These are phyloP conservation scores for Salvia sclarea DNA, from an alignment of 305 asterid genomes.

Conservation along the genomic window DNA sequence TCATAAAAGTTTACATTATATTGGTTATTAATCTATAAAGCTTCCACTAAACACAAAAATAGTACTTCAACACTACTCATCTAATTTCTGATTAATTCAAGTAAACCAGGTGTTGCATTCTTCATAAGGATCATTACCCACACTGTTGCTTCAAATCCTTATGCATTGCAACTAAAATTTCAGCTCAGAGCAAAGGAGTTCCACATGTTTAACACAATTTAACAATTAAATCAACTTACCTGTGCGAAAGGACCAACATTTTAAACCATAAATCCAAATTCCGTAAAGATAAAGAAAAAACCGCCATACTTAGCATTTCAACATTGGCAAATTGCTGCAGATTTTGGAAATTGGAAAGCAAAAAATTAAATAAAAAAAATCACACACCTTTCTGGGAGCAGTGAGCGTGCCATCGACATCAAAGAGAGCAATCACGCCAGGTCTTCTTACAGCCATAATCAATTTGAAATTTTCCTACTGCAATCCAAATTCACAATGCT, in stretches of 20 bases:
- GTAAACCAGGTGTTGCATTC: constrained; percentile 18
- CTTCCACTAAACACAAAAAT: not conserved
- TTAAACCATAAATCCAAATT: not conserved
- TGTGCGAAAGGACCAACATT: not conserved
- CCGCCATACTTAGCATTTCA: not conserved
- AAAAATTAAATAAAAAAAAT: not conserved
- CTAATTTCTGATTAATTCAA: not conserved
- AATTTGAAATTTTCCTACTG: constrained; percentile 24
- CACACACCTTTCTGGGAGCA: constrained; percentile 77
- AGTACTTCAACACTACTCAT: constrained; percentile 7
- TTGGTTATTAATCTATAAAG: not conserved
- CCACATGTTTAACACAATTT: constrained; percentile 3
- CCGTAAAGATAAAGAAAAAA: not conserved
- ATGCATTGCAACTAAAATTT: not conserved
- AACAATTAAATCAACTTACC: constrained; percentile 8
- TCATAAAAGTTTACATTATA: not conserved
- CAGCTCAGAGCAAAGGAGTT: not conserved
- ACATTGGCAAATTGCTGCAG: not conserved
- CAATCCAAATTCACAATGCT: constrained; percentile 21
- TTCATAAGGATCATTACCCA: not conserved
- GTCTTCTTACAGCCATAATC: constrained; percentile 57
- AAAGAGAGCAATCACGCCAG: constrained; percentile 85
- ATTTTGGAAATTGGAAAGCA: not conserved
- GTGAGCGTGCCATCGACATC: constrained; percentile 98
- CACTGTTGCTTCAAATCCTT: constrained; percentile 17